Base-by-base conservation (phyloP, 2,329 filamentous ascomycete species). In the Stachybotrys elegans region DNA sequence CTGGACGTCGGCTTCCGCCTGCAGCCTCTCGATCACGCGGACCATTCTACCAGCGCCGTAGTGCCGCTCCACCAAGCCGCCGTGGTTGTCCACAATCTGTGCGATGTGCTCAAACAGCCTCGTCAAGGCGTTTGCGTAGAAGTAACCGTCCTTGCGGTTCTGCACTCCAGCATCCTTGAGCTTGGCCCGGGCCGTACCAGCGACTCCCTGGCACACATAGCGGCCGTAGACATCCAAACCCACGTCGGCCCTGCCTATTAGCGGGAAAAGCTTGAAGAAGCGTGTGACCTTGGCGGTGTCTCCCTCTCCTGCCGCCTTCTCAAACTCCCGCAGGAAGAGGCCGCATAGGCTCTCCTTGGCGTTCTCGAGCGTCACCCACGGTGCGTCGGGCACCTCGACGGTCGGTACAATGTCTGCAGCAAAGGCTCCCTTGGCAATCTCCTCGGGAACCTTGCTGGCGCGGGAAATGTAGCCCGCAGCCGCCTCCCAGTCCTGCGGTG, bases 401-500 rank as follows among this genome's bases (percentile, higher is more conserved):
- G 88, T 97, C 1, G 93, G 93, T 8, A 98, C 93, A 60, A 95
- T 92, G 51, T 89, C 82, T 27, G 91, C 86, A 1, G 93, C 92
- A 61, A 98, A 98, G 14, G 82, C 79, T 21, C 93, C 89, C 52
- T 86, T 78, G 41, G 91, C 76, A 41, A 98, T 92, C 2, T 85
- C 75, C 41, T 83, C 76, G 0, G 92, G 91, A 12, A 98, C 83
- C 53, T 86, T 83, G 48, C 83, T 83, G 6, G 93, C 91, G 36
- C 92, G 81, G 50, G 86, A 81, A 46, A 98, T 77, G 64, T 97
- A 97, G 38, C 79, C 86, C 2, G 93, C 93, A 4, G 93, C 93
- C 4, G 89, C 93, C 66, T 98, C 93, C 93, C 93, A 98, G 69
- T 98, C 93, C 66, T 98, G 93, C 34, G 93, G 89, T 5, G 91